Conservation (phyloP, 148 eudicot species). For the Spergularia bocconei region DNA sequence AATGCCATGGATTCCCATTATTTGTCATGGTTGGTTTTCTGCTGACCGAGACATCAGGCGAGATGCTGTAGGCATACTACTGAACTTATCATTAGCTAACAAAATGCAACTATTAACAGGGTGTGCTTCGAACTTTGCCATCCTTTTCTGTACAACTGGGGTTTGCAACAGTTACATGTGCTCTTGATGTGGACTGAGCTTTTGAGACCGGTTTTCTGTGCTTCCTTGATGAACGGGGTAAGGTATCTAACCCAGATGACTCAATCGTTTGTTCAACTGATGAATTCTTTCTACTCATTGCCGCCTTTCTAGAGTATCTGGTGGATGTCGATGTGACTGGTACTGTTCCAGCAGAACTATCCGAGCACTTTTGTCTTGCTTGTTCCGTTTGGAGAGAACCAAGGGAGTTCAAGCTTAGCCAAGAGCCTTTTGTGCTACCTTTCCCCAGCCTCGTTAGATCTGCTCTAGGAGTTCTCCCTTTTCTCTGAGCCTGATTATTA, state of each 20-base stretch:
- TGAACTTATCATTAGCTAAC: neutral
- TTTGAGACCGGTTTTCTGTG: slow-evolving; percentile 30
- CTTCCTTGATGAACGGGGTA: slow-evolving; percentile 26
- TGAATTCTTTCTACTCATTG: slow-evolving; percentile 18
- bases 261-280: slow-evolving; percentile 4
- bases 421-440: slow-evolving; percentile 29
- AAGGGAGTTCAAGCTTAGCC: slow-evolving; percentile 50
- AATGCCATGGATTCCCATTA: too few species aligned
- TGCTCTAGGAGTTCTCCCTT: slow-evolving; percentile 13
- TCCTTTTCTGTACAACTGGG: slow-evolving; percentile 26
- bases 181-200: slow-evolving; percentile 13
- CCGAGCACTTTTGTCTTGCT: slow-evolving; percentile 11
- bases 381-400: slow-evolving; percentile 21
- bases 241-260: slow-evolving; percentile 21
- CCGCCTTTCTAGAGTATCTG: slow-evolving; percentile 27
- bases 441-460: slow-evolving; percentile 24
- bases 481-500: slow-evolving; percentile 15
- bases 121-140: slow-evolving; percentile 6
- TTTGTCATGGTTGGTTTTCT: too few species aligned
- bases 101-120: slow-evolving; percentile 4
- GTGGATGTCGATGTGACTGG: slow-evolving; percentile 21
- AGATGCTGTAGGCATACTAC: neutral
- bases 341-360: slow-evolving; percentile 16
- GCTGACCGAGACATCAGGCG: neutral
- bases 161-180: slow-evolving; percentile 5